phyloP scores from a whole-genome alignment of 345 rosid genomes.

The Geranium brycei region DNA sequence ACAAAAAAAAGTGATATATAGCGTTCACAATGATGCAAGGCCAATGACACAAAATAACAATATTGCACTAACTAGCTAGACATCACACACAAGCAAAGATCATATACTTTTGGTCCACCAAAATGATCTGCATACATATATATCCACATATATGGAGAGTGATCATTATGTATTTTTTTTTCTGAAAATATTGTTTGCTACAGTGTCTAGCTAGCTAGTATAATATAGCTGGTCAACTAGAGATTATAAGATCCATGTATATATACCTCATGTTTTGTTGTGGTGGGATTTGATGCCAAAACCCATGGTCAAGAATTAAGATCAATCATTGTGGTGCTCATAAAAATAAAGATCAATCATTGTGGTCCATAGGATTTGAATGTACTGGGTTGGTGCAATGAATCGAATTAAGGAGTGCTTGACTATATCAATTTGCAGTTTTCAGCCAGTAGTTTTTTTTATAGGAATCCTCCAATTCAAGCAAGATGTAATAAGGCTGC shows the following conservation, averaged over 20 bases:
- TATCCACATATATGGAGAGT: too few species aligned
- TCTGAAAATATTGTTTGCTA: too few species aligned
- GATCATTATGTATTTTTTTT: too few species aligned
- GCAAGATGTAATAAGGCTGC: too few species aligned
- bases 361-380: too few species aligned
- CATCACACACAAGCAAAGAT: slow-evolving; percentile 4
- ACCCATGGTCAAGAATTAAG: too few species aligned
- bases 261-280: slow-evolving; percentile 1
- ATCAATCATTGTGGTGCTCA: too few species aligned
- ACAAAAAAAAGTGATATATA: slow-evolving; percentile 3
- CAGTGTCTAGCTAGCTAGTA: too few species aligned
- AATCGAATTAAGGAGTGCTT: neutral
- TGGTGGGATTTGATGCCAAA: neutral
- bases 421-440: neutral
- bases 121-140: too few species aligned
- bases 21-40: slow-evolving; percentile 8
- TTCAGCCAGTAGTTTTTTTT: neutral
- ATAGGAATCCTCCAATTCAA: neutral
- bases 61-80: neutral
- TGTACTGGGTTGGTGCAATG: neutral
- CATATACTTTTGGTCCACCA: slow-evolving; percentile 11
- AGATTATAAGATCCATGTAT: too few species aligned
- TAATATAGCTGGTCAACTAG: slow-evolving; percentile 1
- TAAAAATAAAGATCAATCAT: too few species aligned
- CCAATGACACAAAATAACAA: slow-evolving; percentile 8